Conservation (phyloP, 2,329 filamentous ascomycete species). For the Cordyceps sp. region DNA sequence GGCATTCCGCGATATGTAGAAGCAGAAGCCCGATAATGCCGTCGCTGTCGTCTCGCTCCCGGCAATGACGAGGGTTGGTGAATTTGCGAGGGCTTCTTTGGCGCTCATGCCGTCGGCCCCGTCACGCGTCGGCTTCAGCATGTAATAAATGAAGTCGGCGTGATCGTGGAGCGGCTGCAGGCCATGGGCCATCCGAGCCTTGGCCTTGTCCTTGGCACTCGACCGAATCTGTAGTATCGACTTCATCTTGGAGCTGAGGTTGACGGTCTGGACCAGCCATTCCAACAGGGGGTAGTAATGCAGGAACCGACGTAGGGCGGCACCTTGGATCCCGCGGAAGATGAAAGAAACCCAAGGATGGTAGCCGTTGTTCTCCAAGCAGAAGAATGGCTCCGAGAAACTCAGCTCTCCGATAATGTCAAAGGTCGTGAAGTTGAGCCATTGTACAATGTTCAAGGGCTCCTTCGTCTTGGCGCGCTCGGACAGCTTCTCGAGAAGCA, state of each 20-base stretch:
- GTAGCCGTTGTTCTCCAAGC: constrained; percentile 12
- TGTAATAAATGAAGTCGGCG: constrained; percentile 10
- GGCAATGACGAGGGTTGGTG: constrained; percentile 10
- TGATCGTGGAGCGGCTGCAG: constrained; percentile 7
- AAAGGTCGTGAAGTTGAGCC: constrained; percentile 21
- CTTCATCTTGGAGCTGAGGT: background rate
- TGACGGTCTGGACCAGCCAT: background rate
- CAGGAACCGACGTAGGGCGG: constrained; percentile 4
- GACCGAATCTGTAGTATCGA: constrained; percentile 3
- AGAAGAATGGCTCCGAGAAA: constrained; percentile 24
- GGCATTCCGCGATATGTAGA: constrained; percentile 14
- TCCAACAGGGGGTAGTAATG: constrained; percentile 2
- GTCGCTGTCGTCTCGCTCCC: constrained; percentile 19
- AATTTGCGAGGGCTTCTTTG: constrained; percentile 16
- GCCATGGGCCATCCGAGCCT: constrained; percentile 5
- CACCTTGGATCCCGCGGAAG: constrained; percentile 4
- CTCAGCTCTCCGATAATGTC: constrained; percentile 24
- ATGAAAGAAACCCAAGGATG: constrained; percentile 11
- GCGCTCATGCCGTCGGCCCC: constrained; percentile 12
- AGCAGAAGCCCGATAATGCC: constrained; percentile 12
- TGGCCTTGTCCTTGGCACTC: constrained; percentile 8
- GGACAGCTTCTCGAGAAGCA: constrained; percentile 8
- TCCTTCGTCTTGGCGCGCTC: constrained; percentile 4
- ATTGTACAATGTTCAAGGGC: constrained; percentile 12
- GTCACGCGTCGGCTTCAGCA: constrained; percentile 14